Evolutionary conservation across 345 rosid genomes (phyloP), one percentile per base, ranked within the genome.

Genomic region (Rhodomyrtus tomentosa): DNA sequence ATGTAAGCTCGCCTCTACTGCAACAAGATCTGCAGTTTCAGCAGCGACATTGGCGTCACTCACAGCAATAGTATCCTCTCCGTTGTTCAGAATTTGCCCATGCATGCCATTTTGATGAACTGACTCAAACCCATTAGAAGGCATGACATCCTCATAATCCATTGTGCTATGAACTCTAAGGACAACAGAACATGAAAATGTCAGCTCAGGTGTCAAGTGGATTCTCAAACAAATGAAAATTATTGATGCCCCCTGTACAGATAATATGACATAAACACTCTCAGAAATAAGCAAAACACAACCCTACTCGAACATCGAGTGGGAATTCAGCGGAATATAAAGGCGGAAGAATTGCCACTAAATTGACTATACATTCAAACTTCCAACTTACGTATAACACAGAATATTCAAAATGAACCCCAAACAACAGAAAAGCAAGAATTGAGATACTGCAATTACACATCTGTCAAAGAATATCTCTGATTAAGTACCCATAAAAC

Each of bases 51-150:
- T 86, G 48, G 81, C 81, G 55, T 53, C 76, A 80, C 86, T 85
- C 11, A 87, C 89, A 81, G 86, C 85, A 85, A 49, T 83, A 50
- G 87, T 86, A 81, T 91, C 89, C 50, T 87, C 95, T 49, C 85
- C 86, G 53, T 85, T 21, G 81, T 84, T 84, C 42, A 79, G 85
- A 90, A 73, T 81, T 80, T 88, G 90, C 82, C 83, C 89, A 62
- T 86, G 86, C 82, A 73, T 90, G 62, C 96, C 96, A 90, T 95
- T 95, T 88, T 86, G 89, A 90, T 87, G 88, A 90, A 84, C 87
- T 73, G 83, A 84, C 83, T 92, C 94, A 87, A 86, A 83, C 87
- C 91, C 95, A 86, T 86, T 91, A 55, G 52, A 56, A 32, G 88
- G 89, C 55, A 85, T 55, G 40, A 84, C 38, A 81, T 73, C 84